Base-by-base conservation (phyloP, 2,329 filamentous ascomycete species). In the Endoconidiophora polonica region DNA sequence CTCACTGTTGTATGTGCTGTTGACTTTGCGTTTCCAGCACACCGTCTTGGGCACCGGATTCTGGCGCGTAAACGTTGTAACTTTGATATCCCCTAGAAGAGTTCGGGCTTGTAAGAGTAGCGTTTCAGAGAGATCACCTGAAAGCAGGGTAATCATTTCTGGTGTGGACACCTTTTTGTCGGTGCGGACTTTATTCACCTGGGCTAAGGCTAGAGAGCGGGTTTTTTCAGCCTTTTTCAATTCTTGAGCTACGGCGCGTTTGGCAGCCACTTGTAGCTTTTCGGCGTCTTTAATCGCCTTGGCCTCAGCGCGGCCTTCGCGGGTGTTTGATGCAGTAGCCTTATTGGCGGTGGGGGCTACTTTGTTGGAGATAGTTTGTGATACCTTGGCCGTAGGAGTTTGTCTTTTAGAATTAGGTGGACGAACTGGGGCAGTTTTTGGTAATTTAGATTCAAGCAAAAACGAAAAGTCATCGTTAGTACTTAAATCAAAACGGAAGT, bases 91-190 rank as follows among this genome's bases (percentile, higher is more conserved):
- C 2, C 63, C 59, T 0, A 82, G 65, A n/a, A 79, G 63, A 1
- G 66, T 61, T 49, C 71, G 63, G 4, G 73, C 61, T 44, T 74
- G 71, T 1, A 68, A 61, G 22, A 60, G 66, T 22, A 71, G 59
- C 0, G 63, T 66, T 0, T 68, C 61, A 20, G 72, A 63, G 1
- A 90, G 64, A 1, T 70, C 71, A 0, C 65, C 63, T 0, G 83
- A 74, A 22, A 90, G 66, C 56, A 85, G 76, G 1, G 86, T 70
- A 46, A 90, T 79, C 83, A 91, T 90, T 61, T 91, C 83, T 0
- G 73, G 73, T 0, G 78, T 75, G 0, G 83, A 82, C 0, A 79
- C 66, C 56, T 84, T 86, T 64, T 85, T 86, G 63, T 86, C 79
- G 0, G 76, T 77, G 47, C 77, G 77, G 7, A 80, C 65, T 58